Conservation (phyloP, 108 stramenopile species). For the Schizochytrium sp. region DNA sequence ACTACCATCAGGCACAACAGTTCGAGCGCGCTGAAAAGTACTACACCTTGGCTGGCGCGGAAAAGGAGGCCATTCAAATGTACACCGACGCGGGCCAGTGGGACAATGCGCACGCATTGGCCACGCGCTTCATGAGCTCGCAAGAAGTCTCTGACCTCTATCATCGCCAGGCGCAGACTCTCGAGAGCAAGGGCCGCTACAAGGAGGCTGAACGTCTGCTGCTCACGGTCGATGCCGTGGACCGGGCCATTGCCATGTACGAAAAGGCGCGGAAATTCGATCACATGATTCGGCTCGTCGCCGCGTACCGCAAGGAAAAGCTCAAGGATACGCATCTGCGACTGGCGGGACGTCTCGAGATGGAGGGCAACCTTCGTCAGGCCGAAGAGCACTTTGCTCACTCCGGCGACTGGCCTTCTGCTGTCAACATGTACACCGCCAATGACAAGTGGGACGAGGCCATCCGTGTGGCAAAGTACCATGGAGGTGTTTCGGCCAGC, state of each 20-base stretch:
- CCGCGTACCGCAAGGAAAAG: conserved; percentile 36
- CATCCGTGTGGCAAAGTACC: conserved; percentile 46
- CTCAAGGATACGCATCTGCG: conserved; percentile 52
- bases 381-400: conserved; percentile 57
- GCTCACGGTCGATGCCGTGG: conserved; percentile 41
- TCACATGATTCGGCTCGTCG: conserved; percentile 49
- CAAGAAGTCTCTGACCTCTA: conserved; percentile 47
- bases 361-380: conserved; percentile 39
- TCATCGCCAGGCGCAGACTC: conserved; percentile 44
- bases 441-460: conserved; percentile 56
- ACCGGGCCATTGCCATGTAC: conserved; percentile 56
- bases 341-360: conserved; percentile 49
- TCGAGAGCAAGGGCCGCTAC: conserved; percentile 34
- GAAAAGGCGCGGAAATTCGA: conserved; percentile 46
- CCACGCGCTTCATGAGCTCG: conserved; percentile 39
- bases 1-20: conserved; percentile 36
- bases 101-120: conserved; percentile 51
- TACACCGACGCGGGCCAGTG: conserved; percentile 45
- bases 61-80: conserved; percentile 53
- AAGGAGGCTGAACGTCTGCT: conserved; percentile 50
- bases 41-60: conserved; percentile 35
- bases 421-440: conserved; percentile 55
- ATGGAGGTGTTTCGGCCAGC: conserved; percentile 46
- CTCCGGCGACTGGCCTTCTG: conserved; percentile 52
- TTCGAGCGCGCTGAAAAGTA: conserved; percentile 43